Evolutionary conservation across 1,284 basidiomycete genomes (phyloP).

Genomic region (Paramarasmius palmivorus): DNA sequence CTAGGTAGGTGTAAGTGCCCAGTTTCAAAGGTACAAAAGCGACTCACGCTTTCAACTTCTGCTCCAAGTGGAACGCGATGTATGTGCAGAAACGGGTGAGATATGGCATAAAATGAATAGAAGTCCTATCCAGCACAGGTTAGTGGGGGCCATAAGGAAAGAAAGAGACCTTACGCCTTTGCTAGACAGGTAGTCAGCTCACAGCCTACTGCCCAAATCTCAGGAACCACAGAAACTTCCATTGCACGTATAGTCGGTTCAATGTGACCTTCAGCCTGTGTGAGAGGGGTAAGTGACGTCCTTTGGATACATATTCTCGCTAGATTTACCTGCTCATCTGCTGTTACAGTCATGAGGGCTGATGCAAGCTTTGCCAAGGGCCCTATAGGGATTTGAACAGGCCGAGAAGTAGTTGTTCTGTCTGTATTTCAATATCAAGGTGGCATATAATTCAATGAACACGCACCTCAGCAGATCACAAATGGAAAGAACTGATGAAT

Average conservation of each 20-base stretch:
- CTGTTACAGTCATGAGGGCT: conserved; percentile 56
- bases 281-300: neutral
- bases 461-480: conserved; percentile 52
- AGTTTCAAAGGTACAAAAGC: neutral
- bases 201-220: conserved; percentile 56
- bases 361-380: conserved; percentile 50
- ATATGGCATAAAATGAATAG: conserved; percentile 54
- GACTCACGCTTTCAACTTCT: conserved; percentile 48
- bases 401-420: conserved; percentile 61
- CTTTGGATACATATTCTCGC: conserved; percentile 15
- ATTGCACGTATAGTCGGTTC: conserved; percentile 52
- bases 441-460: neutral
- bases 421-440: neutral
- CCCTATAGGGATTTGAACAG: conserved; percentile 76
- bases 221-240: conserved; percentile 54
- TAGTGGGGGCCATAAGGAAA: conserved; percentile 7
- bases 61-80: conserved; percentile 64
- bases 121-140: conserved; percentile 38
- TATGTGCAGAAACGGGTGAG: conserved; percentile 46
- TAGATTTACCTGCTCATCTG: conserved; percentile 49
- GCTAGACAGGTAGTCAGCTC: conserved; percentile 48
- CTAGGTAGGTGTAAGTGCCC: conserved; percentile 29
- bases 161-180: conserved; percentile 39
- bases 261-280: conserved; percentile 46
- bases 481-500: conserved; percentile 41